Evolutionary conservation across 2,329 filamentous ascomycete genomes (phyloP), one percentile per base, ranked within the genome.

Genomic region (Ascochyta clinopodiicola): DNA sequence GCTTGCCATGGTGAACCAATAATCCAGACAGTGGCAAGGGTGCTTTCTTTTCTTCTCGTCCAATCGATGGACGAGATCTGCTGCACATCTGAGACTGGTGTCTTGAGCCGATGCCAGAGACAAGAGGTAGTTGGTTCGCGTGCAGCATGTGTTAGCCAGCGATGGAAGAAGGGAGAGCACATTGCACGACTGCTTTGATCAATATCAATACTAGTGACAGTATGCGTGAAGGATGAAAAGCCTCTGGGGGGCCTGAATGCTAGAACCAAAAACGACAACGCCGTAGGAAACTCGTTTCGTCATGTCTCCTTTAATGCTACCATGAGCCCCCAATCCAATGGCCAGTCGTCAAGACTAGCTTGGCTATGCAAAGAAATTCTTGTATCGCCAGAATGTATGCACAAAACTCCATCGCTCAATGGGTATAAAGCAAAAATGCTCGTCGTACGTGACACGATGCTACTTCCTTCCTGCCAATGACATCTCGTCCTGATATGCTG

Each of bases 321-420:
- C 46, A 25, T 51, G 22, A 37, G 52, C 42, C 46, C 4, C 52
- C 43, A 40, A 21, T 25, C 52, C 43, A 40, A 21, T 25, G 25
- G n/a, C 52, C 46, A 36, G 37, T 35, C 47, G 1, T 32, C 32
- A 34, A 35, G 52, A 24, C 22, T 24, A 6, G 43, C 46, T 22
- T 22, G 32, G 19, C 40, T 32, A 56, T 56, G 46, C 52, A 51
- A 35, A 44, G 29, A 50, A 50, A 50, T 31, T 6, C 42, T 36
- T 51, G 36, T 40, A 40, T 50, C 46, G 24, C 48, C 21, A 12
- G 49, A 48, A 46, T 48, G 44, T 49, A 51, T 54, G 39, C 51
- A 57, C 57, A 60, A 54, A 56, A 55, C 51, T 53, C 53, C 52
- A 29, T 59, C 51, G 56, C 51, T 56, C n/a, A 48, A 55, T 55